Base-by-base conservation (phyloP, 2,329 filamentous ascomycete genomes). In the Nannizziopsis arthrosporioides region DNA sequence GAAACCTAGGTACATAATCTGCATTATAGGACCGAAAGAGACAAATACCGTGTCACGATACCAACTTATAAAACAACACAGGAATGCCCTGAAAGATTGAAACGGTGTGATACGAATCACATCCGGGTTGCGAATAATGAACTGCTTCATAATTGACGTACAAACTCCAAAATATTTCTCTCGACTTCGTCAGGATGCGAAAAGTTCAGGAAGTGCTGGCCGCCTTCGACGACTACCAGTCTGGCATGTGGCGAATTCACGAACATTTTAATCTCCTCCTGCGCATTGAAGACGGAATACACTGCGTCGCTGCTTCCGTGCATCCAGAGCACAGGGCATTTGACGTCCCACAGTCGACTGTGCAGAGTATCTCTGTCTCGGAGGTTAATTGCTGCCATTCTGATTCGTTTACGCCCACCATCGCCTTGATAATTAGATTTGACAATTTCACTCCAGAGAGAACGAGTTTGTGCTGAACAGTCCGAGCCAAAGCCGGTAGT, bases 281-380 rank as follows among this genome's bases (percentile, higher is more conserved):
- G 52, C 5, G 70, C 69, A 48, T 72, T 72, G 5, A 53, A 56
- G 2, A 68, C 59, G 8, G 58, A 62, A 53, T 69, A 72, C 17
- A 72, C 68, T 7, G 52, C 59, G 54, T 72, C 67, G 11, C 56
- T 53, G 1, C 64, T 68, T 40, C 73, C 69, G 57, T 71, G 57
- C 50, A 76, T 50, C 73, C 73, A 75, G 42, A 70, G 54, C 1
- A 77, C 72, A 0, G 73, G 74, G 58, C 73, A 75, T 39, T 55
- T 58, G 3, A 77, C 61, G 58, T 76, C 72, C 2, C 58, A 62
- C 27, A 75, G 50, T 6, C 73, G 55, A 3, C 62, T 54, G 49
- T 70, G 64, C 54, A 77, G 52, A 1, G 70, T 69, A 58, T 75
- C 74, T 2, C 73, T 59, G 46, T 73, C 71, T 12, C 63, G 54